These are phyloP conservation scores for Cinnamomum chago DNA, from an alignment of 164 flowering plant species.

Conservation along the genomic window DNA sequence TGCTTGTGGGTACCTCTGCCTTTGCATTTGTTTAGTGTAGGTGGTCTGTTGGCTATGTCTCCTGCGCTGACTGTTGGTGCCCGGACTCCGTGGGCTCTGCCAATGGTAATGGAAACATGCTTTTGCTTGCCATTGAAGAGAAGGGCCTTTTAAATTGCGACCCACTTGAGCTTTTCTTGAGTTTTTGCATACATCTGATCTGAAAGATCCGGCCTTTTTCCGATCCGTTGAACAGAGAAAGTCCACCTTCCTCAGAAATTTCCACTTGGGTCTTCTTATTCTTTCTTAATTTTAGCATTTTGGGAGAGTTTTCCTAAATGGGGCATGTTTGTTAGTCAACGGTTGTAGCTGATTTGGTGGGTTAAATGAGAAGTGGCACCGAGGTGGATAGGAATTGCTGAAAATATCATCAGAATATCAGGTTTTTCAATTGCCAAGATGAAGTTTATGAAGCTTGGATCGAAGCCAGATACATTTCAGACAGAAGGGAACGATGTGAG, in stretches of 20 bases:
- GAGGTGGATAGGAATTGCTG: background rate
- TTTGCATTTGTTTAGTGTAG: conserved; percentile 40
- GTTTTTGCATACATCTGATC: conserved; percentile 35
- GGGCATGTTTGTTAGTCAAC: conserved; percentile 13
- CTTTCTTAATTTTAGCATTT: conserved; percentile 12
- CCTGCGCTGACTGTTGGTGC: conserved; percentile 52
- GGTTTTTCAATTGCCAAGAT: conserved; percentile 38
- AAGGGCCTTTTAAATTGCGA: conserved; percentile 3
- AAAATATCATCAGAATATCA: background rate
- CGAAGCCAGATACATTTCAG: conserved; percentile 88
- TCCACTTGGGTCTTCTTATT: conserved; percentile 22
- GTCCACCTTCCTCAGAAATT: conserved; percentile 27
- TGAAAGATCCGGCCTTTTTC: conserved; percentile 47
- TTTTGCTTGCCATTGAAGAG: conserved; percentile 42
- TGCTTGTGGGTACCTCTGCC: conserved; percentile 49
- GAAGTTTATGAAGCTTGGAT: conserved; percentile 99
- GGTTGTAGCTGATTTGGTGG: conserved; percentile 10
- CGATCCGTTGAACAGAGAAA: conserved; percentile 30
- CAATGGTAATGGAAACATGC: conserved; percentile 62
- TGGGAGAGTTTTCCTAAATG: conserved; percentile 4
- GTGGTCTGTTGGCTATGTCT: conserved; percentile 61
- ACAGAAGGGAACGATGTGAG: conserved; percentile 69
- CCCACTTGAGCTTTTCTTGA: conserved; percentile 27
- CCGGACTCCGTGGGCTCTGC: conserved; percentile 82
- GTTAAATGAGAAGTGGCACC: conserved; percentile 22